A percentile compares a stretch with the other conserved stretches of the same genome.
Evolutionary conservation across 306 rosid genomes (phyloP).

Genomic region (Sechiopsis laciniata): DNA sequence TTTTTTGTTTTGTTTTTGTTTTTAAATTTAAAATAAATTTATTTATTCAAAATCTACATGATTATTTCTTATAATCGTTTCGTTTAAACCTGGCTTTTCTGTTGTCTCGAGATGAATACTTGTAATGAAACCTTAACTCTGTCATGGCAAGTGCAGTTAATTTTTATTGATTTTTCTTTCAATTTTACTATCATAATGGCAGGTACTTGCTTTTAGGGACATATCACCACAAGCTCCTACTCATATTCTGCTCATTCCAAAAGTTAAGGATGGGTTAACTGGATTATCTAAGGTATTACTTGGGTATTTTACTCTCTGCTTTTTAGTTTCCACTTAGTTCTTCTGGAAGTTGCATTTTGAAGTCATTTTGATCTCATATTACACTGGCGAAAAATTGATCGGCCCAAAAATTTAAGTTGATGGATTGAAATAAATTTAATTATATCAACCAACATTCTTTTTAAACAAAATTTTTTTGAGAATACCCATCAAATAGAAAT

Average conservation of each 20-base stretch:
- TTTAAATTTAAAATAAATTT: no score
- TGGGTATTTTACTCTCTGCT: neutral
- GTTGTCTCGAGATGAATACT: neutral
- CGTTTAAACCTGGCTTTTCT: neutral
- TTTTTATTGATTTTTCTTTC: neutral
- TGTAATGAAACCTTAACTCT: neutral
- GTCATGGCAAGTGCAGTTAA: neutral
- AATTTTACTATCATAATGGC: constrained; percentile 20
- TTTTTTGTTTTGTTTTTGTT: neutral
- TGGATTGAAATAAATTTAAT: no score
- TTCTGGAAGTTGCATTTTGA: neutral
- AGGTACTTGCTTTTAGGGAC: constrained; percentile 97
- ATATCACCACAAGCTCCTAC: constrained; percentile 81
- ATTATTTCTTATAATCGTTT: neutral
- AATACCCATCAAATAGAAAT: no score
- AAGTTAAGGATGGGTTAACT: constrained; percentile 68
- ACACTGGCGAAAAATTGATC: neutral
- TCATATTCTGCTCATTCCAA: constrained; percentile 77
- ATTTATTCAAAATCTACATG: neutral
- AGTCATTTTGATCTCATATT: neutral
- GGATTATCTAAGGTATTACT: constrained; percentile 72
- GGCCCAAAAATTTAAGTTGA: no score
- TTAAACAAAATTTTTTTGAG: no score
- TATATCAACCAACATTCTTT: no score
- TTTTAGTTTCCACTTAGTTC: neutral